phyloP scores from a whole-genome alignment of 2,329 filamentous ascomycete species.

The Verticillium longisporum region DNA sequence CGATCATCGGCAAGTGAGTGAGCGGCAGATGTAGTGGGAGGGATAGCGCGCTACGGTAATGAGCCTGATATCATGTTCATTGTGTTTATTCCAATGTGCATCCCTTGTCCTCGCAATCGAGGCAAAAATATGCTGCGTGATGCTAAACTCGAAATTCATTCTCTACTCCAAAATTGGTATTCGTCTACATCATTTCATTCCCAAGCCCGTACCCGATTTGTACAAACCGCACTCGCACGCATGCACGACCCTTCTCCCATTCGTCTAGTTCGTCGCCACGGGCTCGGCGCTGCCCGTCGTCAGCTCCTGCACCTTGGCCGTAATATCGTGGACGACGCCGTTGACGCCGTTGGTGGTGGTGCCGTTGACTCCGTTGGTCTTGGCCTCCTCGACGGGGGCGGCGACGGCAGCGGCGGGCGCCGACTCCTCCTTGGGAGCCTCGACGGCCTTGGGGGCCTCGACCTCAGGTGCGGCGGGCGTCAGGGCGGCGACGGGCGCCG shows the following conservation, averaged over 20 bases:
- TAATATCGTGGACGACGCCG: constrained; percentile 22
- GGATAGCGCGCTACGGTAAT: too few relatives aligned
- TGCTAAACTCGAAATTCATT: background rate
- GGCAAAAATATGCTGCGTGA: too few relatives aligned
- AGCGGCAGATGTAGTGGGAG: too few relatives aligned
- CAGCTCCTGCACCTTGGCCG: constrained; percentile 26
- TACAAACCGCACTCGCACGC: background rate
- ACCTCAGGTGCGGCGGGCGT: background rate
- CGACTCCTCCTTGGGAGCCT: background rate
- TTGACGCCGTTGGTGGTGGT: constrained; percentile 5
- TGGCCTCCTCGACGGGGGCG: constrained; percentile 2
- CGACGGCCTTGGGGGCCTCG: background rate
- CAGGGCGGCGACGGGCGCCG: constrained; percentile 29
- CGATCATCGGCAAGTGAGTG: too few relatives aligned
- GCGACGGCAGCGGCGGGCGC: background rate
- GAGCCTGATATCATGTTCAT: too few relatives aligned
- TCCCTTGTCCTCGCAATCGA: too few relatives aligned
- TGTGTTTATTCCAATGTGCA: too few relatives aligned
- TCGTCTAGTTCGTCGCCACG: background rate
- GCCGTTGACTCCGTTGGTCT: constrained; percentile 6
- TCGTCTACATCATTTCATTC: background rate
- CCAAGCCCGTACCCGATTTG: background rate
- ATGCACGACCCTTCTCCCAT: background rate
- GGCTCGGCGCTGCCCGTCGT: constrained; percentile 13
- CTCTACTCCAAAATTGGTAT: background rate